These are phyloP conservation scores for Candolleomyces efflorescens DNA, from an alignment of 768 basidiomycete genomes.

Conservation along the genomic window DNA sequence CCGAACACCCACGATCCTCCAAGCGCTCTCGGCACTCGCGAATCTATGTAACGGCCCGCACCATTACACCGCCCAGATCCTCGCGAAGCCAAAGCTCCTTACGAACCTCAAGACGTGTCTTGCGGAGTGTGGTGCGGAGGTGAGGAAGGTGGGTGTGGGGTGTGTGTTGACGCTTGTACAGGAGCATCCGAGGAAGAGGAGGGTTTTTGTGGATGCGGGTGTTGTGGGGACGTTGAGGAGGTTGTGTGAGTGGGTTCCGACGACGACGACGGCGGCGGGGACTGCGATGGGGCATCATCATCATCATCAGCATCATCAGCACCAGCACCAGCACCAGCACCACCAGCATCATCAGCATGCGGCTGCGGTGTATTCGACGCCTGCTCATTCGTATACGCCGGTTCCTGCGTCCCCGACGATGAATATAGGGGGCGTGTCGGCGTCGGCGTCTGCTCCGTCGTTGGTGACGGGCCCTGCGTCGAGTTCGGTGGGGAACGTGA, in stretches of 20 bases:
- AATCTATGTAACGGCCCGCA: constrained; percentile 64
- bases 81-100: constrained; percentile 49
- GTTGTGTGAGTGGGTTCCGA: constrained; percentile 37
- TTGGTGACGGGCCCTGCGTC: too few species aligned
- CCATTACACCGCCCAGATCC: constrained; percentile 47
- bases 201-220: constrained; percentile 34
- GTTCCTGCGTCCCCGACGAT: too few species aligned
- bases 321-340: not conserved
- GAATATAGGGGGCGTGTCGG: too few species aligned
- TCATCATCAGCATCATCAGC: not conserved
- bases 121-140: constrained; percentile 52
- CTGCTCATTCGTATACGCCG: too few species aligned
- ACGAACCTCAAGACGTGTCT: constrained; percentile 51
- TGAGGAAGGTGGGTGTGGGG: constrained; percentile 55
- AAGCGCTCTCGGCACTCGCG: constrained; percentile 58
- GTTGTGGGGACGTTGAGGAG: constrained; percentile 36
- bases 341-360: not conserved
- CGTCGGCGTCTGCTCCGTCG: too few species aligned
- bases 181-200: constrained; percentile 30
- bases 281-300: constrained; percentile 2
- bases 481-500: too few species aligned
- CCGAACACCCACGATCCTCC: constrained; percentile 11
- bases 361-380: not conserved
- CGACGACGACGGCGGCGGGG: constrained; percentile 11
- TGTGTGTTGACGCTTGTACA: constrained; percentile 57